Conservation (phyloP, 2,329 filamentous ascomycete species). For the Fusarium oxysporum region DNA sequence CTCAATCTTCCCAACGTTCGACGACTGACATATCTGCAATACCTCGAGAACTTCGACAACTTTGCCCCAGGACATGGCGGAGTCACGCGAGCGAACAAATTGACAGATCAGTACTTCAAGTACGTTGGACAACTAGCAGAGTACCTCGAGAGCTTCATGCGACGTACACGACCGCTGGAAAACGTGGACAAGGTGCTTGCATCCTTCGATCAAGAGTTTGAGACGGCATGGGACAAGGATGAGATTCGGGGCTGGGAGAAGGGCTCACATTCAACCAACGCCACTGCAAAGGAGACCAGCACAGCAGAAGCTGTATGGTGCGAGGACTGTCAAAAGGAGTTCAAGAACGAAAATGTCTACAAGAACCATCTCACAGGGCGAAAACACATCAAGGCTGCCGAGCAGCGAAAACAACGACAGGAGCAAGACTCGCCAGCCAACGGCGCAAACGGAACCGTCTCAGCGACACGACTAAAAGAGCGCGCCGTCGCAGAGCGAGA, state of each 20-base stretch:
- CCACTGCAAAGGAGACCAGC: conserved; percentile 46
- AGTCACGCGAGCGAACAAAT: conserved; percentile 83
- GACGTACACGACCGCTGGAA: conserved; percentile 85
- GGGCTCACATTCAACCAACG: conserved; percentile 58
- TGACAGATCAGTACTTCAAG: conserved; percentile 91
- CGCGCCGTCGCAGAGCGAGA: conserved; percentile 91
- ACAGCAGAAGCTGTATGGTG: conserved; percentile 83
- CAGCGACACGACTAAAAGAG: conserved; percentile 78
- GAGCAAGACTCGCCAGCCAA: conserved; percentile 53
- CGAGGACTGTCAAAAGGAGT: conserved; percentile 91
- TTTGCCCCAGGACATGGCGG: conserved; percentile 80
- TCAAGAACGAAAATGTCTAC: conserved; percentile 95
- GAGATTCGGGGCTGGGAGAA: conserved; percentile 82
- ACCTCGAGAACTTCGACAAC: conserved; percentile 89
- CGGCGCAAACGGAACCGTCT: conserved; percentile 46
- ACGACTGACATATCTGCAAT: conserved; percentile 89
- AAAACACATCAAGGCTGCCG: conserved; percentile 89
- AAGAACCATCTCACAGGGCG: conserved; percentile 88
- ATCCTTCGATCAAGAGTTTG: conserved; percentile 85
- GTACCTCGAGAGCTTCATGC: conserved; percentile 91
- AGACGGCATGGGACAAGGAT: conserved; percentile 82
- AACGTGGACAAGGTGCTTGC: conserved; percentile 82
- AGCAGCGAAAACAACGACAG: conserved; percentile 67
- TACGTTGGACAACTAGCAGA: conserved; percentile 84
- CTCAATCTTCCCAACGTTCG: conserved; percentile 90